Evolutionary conservation across 2,329 filamentous ascomycete genomes (phyloP).

Genomic region (Boeremia lycopersici): DNA sequence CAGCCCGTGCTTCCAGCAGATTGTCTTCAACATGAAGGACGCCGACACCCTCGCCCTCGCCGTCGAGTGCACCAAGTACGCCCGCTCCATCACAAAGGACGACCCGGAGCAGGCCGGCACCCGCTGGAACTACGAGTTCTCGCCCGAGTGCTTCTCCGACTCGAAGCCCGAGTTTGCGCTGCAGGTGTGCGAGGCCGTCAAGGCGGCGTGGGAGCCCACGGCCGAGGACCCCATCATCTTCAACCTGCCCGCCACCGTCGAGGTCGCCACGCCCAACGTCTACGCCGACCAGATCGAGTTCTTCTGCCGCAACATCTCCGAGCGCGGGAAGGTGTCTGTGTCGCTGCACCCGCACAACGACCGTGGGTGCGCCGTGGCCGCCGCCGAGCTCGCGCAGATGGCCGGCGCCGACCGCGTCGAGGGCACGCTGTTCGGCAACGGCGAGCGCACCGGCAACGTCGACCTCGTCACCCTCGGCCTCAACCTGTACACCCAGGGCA

Average conservation of each 20-base stretch:
- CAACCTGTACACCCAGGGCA: slow-evolving; percentile 93
- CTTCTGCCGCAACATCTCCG: slow-evolving; percentile 84
- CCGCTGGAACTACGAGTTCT: slow-evolving; percentile 82
- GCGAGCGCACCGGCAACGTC: slow-evolving; percentile 93
- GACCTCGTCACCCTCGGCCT: slow-evolving; percentile 90
- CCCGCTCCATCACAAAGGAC: slow-evolving; percentile 87
- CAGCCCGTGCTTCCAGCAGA: slow-evolving; percentile 89
- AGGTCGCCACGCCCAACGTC: slow-evolving; percentile 92
- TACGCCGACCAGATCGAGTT: slow-evolving; percentile 97
- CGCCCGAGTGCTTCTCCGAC: slow-evolving; percentile 89
- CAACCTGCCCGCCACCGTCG: slow-evolving; percentile 94
- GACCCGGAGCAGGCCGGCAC: slow-evolving; percentile 63
- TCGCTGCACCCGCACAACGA: slow-evolving; percentile 96
- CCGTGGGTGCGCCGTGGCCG: slow-evolving; percentile 85
- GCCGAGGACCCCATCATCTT: slow-evolving; percentile 87
- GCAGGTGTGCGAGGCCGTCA: slow-evolving; percentile 87
- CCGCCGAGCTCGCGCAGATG: slow-evolving; percentile 93
- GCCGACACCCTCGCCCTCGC: slow-evolving; percentile 82
- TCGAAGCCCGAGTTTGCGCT: slow-evolving; percentile 83
- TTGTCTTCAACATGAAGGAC: slow-evolving; percentile 88
- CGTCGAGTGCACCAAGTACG: slow-evolving; percentile 83
- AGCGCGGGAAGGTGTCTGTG: slow-evolving; percentile 85
- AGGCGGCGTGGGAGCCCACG: slow-evolving; percentile 86
- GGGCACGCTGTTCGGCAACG: slow-evolving; percentile 92
- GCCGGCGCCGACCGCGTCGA: slow-evolving; percentile 93